Conservation (phyloP, 805 yeast species). For the Isabelozyma pseudorhagii region DNA sequence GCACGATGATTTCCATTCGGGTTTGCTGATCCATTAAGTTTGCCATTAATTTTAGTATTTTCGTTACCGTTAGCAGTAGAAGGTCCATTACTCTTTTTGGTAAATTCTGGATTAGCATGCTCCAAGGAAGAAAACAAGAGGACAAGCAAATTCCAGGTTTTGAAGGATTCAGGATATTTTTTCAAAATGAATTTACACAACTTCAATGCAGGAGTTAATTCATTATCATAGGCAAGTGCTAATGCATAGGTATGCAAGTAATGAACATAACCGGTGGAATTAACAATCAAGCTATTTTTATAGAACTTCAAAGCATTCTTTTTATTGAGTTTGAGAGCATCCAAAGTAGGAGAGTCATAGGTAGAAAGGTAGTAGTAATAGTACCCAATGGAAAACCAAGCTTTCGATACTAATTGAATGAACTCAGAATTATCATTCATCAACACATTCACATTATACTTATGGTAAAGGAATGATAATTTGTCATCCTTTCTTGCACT, state of each 20-base stretch:
- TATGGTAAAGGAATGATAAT: slow-evolving; percentile 34
- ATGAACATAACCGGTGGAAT: slow-evolving; percentile 28
- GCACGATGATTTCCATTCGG: background rate
- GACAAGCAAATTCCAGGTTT: slow-evolving; percentile 65
- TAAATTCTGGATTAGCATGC: slow-evolving; percentile 9
- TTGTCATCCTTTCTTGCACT: slow-evolving; percentile 10
- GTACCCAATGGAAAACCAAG: slow-evolving; percentile 37
- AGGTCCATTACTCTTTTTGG: slow-evolving; percentile 1
- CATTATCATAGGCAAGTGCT: slow-evolving; percentile 42
- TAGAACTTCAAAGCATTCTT: slow-evolving; percentile 18
- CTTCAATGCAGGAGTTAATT: slow-evolving; percentile 41
- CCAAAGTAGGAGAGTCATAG: slow-evolving; percentile 20
- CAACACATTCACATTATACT: slow-evolving; percentile 30
- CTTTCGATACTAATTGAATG: slow-evolving; percentile 25
- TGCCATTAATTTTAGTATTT: slow-evolving; percentile 2
- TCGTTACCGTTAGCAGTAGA: background rate
- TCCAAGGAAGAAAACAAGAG: slow-evolving; percentile 63
- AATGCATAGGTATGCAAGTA: slow-evolving; percentile 45
- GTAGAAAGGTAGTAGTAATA: slow-evolving; percentile 25
- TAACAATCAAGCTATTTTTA: slow-evolving; percentile 34
- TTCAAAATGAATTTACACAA: slow-evolving; percentile 49
- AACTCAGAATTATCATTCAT: slow-evolving; percentile 23
- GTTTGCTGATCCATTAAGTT: background rate
- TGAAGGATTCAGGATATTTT: slow-evolving; percentile 51
- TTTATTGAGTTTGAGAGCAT: slow-evolving; percentile 12